Conservation (phyloP, 225 moss, liverwort and hornwort genomes). For the Neckera pumila region DNA sequence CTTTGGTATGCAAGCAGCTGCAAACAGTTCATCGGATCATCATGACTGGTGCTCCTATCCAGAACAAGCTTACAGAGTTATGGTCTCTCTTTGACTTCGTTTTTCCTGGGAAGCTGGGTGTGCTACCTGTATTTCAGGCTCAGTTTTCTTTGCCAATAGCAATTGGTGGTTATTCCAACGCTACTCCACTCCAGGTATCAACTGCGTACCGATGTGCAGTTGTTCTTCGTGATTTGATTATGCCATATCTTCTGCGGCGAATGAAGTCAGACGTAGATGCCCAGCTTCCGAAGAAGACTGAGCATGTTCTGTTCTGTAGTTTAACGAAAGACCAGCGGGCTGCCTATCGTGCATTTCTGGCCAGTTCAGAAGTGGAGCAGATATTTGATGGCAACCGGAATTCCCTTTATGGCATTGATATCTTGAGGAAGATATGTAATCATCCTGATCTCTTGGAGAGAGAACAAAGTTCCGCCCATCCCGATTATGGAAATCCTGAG, state of each 20-base stretch:
- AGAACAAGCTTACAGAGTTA: conserved; percentile 84
- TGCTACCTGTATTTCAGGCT: conserved; percentile 84
- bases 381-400: conserved; percentile 87
- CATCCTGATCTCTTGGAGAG: conserved; percentile 94
- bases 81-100: conserved; percentile 99
- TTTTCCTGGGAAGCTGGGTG: conserved; percentile 92
- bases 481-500: conserved; percentile 78
- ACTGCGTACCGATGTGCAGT: conserved; percentile 98
- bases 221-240: conserved; percentile 87
- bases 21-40: conserved; percentile 91
- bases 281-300: conserved; percentile 87
- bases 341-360: conserved; percentile 87
- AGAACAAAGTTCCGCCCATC: conserved; percentile 54
- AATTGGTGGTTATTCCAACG: conserved; percentile 96
- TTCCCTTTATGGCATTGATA: conserved; percentile 83
- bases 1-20: conserved; percentile 93
- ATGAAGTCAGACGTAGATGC: conserved; percentile 95
- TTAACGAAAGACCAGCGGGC: conserved; percentile 65
- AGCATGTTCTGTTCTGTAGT: conserved; percentile 91
- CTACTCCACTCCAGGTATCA: conserved; percentile 85
- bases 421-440: conserved; percentile 89
- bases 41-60: conserved; percentile 99
- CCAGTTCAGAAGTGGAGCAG: conserved; percentile 94
- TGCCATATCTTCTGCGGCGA: conserved; percentile 87
- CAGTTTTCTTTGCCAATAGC: conserved; percentile 88